Conservation (phyloP, 208 protist species). For the Acanthamoeba castellanii region DNA sequence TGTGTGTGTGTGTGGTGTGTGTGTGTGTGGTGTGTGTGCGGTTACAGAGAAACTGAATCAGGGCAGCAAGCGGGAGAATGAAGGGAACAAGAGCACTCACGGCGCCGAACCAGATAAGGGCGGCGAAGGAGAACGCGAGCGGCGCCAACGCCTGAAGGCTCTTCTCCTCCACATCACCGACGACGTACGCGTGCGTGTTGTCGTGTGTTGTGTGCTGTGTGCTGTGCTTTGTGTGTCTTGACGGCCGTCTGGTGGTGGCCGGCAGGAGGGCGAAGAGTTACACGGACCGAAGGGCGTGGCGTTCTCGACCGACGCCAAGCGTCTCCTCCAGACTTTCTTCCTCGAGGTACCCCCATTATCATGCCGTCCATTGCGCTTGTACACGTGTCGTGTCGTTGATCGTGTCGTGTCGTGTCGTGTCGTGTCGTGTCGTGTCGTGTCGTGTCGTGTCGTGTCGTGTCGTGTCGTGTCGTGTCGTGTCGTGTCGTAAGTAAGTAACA, state of each 20-base stretch:
- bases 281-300: neutral
- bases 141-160: neutral
- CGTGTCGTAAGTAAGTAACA: neutral
- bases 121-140: neutral
- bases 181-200: neutral
- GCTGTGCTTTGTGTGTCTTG: no score
- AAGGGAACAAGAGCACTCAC: neutral
- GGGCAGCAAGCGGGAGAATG: neutral
- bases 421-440: no score
- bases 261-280: neutral
- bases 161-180: neutral
- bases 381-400: neutral
- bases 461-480: no score
- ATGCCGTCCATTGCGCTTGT: neutral
- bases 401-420: no score
- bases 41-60: neutral
- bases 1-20: neutral
- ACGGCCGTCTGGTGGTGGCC: neutral
- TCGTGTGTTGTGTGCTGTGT: neutral
- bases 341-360: neutral
- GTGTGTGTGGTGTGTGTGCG: neutral
- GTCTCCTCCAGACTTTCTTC: neutral
- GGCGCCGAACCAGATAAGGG: no score
- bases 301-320: constrained; percentile 1
- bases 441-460: no score